Conservation (phyloP, 176 grass and related monocot species). For the Pontederia crassipes region DNA sequence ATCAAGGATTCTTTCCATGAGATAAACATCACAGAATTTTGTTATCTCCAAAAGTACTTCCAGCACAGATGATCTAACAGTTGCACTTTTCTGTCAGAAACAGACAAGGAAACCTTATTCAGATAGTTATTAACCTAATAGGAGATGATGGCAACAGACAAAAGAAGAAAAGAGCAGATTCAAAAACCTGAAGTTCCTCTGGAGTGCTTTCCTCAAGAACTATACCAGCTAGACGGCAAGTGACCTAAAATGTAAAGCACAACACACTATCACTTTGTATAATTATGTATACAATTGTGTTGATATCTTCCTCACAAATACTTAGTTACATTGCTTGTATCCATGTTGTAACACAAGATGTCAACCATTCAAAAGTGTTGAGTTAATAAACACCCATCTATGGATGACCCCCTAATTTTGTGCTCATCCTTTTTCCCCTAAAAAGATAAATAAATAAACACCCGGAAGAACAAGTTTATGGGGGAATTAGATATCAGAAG, state of each 20-base stretch:
- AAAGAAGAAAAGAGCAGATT: conserved; percentile 18
- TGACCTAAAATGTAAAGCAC: conserved; percentile 46
- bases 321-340: too few relatives aligned
- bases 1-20: conserved; percentile 88
- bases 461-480: too few relatives aligned
- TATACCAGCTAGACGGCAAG: conserved; percentile 81
- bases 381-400: too few relatives aligned
- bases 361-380: not conserved
- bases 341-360: not conserved
- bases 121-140: not conserved
- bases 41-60: conserved; percentile 86
- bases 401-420: too few relatives aligned
- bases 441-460: too few relatives aligned
- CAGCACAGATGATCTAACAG: conserved; percentile 60
- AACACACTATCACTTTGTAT: conserved; percentile 24
- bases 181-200: conserved; percentile 86
- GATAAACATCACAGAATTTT: conserved; percentile 94
- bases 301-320: not conserved
- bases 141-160: conserved; percentile 10
- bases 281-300: not conserved
- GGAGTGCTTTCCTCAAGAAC: conserved; percentile 84
- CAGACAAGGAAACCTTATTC: conserved; percentile 3
- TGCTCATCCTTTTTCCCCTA: too few relatives aligned
- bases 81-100: conserved; percentile 64
- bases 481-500: too few relatives aligned